These are phyloP conservation scores for Neltuma alba DNA, from an alignment of 306 rosid species.

Conservation along the genomic window DNA sequence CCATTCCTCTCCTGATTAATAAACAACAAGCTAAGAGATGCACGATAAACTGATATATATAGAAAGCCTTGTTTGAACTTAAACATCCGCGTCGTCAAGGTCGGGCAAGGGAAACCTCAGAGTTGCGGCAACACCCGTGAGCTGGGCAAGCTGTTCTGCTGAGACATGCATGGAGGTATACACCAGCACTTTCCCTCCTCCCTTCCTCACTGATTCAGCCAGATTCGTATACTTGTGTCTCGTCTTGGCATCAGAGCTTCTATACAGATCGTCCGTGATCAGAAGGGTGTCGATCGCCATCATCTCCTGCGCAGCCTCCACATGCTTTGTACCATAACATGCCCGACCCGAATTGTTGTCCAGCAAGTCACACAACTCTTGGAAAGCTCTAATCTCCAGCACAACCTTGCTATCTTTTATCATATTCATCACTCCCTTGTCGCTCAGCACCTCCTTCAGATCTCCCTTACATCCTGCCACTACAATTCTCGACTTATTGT, in stretches of 20 bases:
- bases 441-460: constrained; percentile 29
- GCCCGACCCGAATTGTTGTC: constrained; percentile 34
- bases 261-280: constrained; percentile 41
- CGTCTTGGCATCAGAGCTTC: constrained; percentile 30
- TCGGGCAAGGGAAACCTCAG: constrained; percentile 52
- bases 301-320: constrained; percentile 45
- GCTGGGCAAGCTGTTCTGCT: constrained; percentile 13
- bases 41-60: not conserved
- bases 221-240: constrained; percentile 19
- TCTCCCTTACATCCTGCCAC: constrained; percentile 4
- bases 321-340: constrained; percentile 39
- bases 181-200: constrained; percentile 44
- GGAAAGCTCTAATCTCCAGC: constrained; percentile 27
- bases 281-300: constrained; percentile 45
- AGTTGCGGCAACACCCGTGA: constrained; percentile 44
- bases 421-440: constrained; percentile 35
- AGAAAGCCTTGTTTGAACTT: not conserved
- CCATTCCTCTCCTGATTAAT: not conserved
- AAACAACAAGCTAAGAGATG: not conserved
- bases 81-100: constrained; percentile 28
- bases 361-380: constrained; percentile 41
- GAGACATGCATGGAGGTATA: constrained; percentile 42
- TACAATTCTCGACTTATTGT: constrained; percentile 26
- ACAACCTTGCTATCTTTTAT: constrained; percentile 31
- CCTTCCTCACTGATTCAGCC: constrained; percentile 37